These are phyloP conservation scores for Vitis hybrid DNA, from an alignment of 177 flowering plant genomes.

Conservation along the genomic window DNA sequence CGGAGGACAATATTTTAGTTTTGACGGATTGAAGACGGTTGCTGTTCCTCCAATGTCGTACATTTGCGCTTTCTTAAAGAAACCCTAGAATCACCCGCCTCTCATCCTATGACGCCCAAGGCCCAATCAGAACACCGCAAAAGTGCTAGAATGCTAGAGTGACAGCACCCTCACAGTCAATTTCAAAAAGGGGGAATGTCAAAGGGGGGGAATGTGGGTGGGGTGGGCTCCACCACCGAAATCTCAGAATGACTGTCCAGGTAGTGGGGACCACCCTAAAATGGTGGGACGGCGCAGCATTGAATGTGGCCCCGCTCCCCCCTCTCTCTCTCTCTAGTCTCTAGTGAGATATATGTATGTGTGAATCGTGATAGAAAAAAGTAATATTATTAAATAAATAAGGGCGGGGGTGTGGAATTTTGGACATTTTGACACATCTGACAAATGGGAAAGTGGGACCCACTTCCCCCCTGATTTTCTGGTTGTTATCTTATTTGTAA, in stretches of 20 bases:
- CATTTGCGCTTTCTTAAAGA: no score
- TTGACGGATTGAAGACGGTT: no score
- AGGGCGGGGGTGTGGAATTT: not conserved
- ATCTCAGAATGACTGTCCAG: not conserved
- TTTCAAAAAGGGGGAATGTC: not conserved
- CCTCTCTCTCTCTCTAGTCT: no score
- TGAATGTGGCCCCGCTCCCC: not conserved
- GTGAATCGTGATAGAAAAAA: no score
- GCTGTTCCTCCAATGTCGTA: no score
- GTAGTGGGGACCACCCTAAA: not conserved
- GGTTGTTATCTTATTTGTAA: not conserved
- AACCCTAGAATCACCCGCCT: no score
- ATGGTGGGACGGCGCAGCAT: constrained; percentile 6
- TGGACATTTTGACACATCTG: not conserved
- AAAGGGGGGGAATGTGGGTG: constrained; percentile 1
- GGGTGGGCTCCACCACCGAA: not conserved
- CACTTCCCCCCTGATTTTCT: constrained; percentile 4
- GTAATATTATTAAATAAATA: not conserved
- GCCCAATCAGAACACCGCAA: no score
- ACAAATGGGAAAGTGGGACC: not conserved
- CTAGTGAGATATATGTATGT: no score
- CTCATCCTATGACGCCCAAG: no score
- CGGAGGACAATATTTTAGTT: no score
- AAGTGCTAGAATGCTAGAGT: no score
- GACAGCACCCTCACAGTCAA: no score